Evolutionary conservation across 202 grass and related monocot genomes (phyloP).

Genomic region (Schoenoplectus tabernaemontani): DNA sequence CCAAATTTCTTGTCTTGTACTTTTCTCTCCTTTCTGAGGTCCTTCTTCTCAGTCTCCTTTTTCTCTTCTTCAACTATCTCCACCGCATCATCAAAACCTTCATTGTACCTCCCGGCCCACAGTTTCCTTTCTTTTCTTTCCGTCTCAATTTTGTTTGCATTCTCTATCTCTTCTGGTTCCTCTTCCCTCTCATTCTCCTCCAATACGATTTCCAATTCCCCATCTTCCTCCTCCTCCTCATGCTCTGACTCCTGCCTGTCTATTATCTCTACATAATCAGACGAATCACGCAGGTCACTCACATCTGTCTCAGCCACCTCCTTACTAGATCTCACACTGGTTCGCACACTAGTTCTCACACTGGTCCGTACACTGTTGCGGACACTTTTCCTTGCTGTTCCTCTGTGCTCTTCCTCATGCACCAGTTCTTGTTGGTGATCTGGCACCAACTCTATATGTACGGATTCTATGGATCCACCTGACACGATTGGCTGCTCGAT

Average conservation of each 20-base stretch:
- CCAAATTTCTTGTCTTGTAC: constrained; percentile 57
- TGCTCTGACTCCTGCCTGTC: constrained; percentile 22
- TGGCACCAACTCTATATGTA: constrained; percentile 23
- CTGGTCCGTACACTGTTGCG: constrained; percentile 9
- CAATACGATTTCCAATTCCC: background rate
- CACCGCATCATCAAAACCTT: constrained; percentile 66
- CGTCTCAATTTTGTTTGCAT: background rate
- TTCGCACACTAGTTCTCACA: constrained; percentile 6
- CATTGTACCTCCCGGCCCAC: constrained; percentile 73
- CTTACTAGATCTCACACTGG: constrained; percentile 19
- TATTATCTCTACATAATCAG: constrained; percentile 26
- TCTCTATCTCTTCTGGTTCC: background rate
- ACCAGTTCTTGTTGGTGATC: constrained; percentile 7
- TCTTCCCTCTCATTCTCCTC: constrained; percentile 3
- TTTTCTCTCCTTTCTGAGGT: constrained; percentile 27
- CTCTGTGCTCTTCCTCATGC: constrained; percentile 16
- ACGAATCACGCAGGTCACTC: constrained; percentile 18
- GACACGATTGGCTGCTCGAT: background rate
- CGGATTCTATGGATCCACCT: constrained; percentile 13
- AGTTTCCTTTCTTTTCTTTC: constrained; percentile 25
- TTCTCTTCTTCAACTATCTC: constrained; percentile 30
- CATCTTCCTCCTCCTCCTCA: constrained; percentile 9
- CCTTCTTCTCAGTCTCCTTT: constrained; percentile 9
- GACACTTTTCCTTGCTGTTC: constrained; percentile 1
- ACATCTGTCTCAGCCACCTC: constrained; percentile 23